A percentile compares a stretch with the other conserved stretches of the same genome.
phyloP scores from a whole-genome alignment of 2,329 filamentous ascomycete genomes.

The Arthrobotrys entomopaga region DNA sequence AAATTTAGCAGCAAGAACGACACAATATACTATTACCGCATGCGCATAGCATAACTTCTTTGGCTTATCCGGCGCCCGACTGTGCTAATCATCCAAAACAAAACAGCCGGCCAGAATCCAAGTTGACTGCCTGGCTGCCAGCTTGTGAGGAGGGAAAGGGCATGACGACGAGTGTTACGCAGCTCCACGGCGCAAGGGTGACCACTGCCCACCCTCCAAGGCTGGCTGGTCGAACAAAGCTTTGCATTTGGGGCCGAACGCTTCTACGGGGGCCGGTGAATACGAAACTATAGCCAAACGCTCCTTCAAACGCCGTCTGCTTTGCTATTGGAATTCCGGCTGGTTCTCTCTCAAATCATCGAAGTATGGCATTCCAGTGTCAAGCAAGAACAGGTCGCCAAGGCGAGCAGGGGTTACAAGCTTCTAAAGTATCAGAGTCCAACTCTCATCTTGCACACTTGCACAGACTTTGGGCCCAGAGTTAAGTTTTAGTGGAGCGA shows the following conservation, averaged over 20 bases:
- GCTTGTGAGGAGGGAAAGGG: slow-evolving; percentile 30
- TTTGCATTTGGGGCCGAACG: background rate
- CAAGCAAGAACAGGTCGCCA: slow-evolving; percentile 13
- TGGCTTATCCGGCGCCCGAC: slow-evolving; percentile 53
- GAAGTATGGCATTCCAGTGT: background rate
- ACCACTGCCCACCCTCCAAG: too few species aligned
- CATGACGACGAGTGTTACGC: slow-evolving; percentile 55
- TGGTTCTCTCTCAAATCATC: background rate
- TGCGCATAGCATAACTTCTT: slow-evolving; percentile 41
- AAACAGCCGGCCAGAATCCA: background rate
- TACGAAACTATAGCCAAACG: slow-evolving; percentile 34
- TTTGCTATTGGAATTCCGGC: background rate
- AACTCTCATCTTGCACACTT: slow-evolving; percentile 27
- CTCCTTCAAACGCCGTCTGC: slow-evolving; percentile 33
- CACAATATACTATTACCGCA: slow-evolving; percentile 12
- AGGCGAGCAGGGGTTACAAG: slow-evolving; percentile 19
- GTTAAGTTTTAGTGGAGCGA: too few species aligned
- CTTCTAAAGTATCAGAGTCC: slow-evolving; percentile 18
- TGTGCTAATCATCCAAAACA: background rate
- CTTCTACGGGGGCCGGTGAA: slow-evolving; percentile 14
- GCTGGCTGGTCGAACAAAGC: too few species aligned
- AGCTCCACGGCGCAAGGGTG: background rate
- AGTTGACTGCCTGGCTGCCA: slow-evolving; percentile 9
- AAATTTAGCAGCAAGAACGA: slow-evolving; percentile 44
- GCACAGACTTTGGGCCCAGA: too few species aligned